phyloP scores from a whole-genome alignment of 2,329 filamentous ascomycete genomes.

The Colletotrichum spinosum region DNA sequence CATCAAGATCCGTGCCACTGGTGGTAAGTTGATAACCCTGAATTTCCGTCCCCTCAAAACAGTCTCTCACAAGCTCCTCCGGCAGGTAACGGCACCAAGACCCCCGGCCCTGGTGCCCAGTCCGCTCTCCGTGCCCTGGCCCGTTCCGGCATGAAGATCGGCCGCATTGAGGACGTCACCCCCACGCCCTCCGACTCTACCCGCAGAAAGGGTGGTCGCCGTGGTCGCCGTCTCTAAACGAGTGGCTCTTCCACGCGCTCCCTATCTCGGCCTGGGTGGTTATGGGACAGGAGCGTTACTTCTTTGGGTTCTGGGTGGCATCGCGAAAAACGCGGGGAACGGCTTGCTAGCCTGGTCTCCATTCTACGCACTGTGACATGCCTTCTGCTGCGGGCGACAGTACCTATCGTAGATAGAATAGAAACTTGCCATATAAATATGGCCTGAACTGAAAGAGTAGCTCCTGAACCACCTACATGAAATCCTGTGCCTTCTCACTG shows the following conservation, averaged over 20 bases:
- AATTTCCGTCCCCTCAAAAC: neutral
- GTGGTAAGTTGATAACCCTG: conserved; percentile 71
- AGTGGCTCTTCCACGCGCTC: conserved; percentile 45
- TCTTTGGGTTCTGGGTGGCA: conserved; percentile 69
- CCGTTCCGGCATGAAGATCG: conserved; percentile 99
- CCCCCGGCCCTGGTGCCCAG: conserved; percentile 98
- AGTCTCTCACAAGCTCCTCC: neutral
- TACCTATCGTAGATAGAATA: conserved; percentile 40
- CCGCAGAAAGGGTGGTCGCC: conserved; percentile 99
- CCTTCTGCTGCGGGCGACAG: conserved; percentile 38
- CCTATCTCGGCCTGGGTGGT: conserved; percentile 31
- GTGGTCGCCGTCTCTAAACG: conserved; percentile 99
- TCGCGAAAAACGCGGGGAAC: conserved; percentile 81
- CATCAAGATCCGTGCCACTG: conserved; percentile 99
- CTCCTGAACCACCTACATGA: conserved; percentile 32
- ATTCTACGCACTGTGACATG: conserved; percentile 54
- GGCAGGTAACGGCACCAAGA: conserved; percentile 98
- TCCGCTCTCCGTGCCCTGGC: conserved; percentile 98
- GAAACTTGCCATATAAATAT: conserved; percentile 37
- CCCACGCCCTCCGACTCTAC: conserved; percentile 99
- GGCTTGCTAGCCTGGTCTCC: conserved; percentile 74
- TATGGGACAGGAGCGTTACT: conserved; percentile 50
- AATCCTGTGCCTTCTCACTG: neutral
- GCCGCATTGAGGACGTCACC: conserved; percentile 99
- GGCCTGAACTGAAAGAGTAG: conserved; percentile 40